Conservation (phyloP, 208 protist species). For the Wallacemonas sp. region DNA sequence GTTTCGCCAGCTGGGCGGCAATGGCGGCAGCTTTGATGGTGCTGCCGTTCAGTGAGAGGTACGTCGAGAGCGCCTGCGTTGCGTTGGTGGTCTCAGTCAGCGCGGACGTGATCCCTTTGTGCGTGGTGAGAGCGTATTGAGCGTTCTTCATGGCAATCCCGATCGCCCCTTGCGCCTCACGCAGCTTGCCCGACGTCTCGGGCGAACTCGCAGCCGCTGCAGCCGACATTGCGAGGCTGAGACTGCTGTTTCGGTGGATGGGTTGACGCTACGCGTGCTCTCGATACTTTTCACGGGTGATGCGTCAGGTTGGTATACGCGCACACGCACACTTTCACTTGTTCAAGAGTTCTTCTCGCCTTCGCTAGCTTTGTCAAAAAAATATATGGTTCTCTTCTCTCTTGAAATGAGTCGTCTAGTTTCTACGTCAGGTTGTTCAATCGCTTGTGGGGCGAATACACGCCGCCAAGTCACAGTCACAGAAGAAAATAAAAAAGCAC, state of each 20-base stretch:
- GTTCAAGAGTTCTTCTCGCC: no score
- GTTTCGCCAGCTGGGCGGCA: conserved; percentile 62
- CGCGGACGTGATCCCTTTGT: conserved; percentile 37
- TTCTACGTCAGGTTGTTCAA: no score
- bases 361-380: no score
- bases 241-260: no score
- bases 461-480: no score
- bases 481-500: background rate
- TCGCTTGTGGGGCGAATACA: no score
- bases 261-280: no score
- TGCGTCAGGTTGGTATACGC: no score
- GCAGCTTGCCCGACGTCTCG: conserved; percentile 35
- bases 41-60: conserved; percentile 56
- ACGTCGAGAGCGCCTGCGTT: conserved; percentile 51
- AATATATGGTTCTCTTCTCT: no score
- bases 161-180: conserved; percentile 51
- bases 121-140: conserved; percentile 57
- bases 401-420: no score
- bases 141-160: conserved; percentile 61
- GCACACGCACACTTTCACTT: no score
- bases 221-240: conserved; percentile 4
- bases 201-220: conserved; percentile 8
- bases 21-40: conserved; percentile 65
- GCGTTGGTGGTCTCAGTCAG: conserved; percentile 48
- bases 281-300: no score